Conservation (phyloP, 345 rosid species). For the Carallia brachiata region DNA sequence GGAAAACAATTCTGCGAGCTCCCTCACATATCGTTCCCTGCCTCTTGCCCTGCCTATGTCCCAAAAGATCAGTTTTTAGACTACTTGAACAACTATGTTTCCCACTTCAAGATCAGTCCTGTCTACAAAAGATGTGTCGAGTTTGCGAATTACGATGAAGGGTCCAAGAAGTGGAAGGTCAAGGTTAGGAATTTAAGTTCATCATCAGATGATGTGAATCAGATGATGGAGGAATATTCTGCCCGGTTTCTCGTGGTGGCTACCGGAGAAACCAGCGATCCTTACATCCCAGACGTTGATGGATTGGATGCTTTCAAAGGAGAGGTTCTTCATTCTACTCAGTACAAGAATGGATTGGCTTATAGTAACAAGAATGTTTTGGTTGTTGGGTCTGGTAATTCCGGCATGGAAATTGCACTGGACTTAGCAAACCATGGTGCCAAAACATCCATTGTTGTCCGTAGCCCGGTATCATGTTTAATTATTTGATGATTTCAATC, state of each 20-base stretch:
- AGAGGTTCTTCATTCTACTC: constrained; percentile 53
- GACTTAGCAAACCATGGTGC: constrained; percentile 66
- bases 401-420: constrained; percentile 78
- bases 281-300: constrained; percentile 41
- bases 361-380: constrained; percentile 45
- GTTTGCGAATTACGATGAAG: constrained; percentile 42
- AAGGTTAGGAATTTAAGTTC: constrained; percentile 40
- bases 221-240: constrained; percentile 37
- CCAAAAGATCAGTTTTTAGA: constrained; percentile 46
- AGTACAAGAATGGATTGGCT: constrained; percentile 43
- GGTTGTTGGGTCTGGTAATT: constrained; percentile 82
- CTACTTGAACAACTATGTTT: constrained; percentile 57
- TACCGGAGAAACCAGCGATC: constrained; percentile 49
- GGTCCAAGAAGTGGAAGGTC: constrained; percentile 41
- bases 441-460: constrained; percentile 48
- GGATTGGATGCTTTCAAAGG: constrained; percentile 50
- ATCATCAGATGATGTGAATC: constrained; percentile 19
- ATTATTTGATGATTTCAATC: too few species aligned
- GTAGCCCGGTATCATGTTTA: constrained; percentile 58
- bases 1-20: constrained; percentile 54
- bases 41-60: constrained; percentile 41
- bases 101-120: constrained; percentile 51
- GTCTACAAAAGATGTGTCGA: constrained; percentile 47
- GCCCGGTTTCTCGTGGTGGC: constrained; percentile 64
- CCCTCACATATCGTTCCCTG: constrained; percentile 54